Evolutionary conservation across 805 yeast species (phyloP).

Genomic region (Maudiozyma serrabonitensis): DNA sequence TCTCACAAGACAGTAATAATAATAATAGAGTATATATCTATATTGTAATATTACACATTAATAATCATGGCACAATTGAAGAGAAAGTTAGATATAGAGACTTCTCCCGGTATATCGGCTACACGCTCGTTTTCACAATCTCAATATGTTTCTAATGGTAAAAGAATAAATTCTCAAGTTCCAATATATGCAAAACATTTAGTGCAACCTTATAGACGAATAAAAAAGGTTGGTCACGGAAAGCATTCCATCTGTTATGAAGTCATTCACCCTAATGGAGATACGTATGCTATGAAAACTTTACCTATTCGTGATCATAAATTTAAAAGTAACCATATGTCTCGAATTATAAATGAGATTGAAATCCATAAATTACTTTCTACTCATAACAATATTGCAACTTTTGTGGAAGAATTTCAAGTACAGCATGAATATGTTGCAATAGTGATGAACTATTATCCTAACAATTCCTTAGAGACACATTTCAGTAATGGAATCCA

Average conservation of each 20-base stretch:
- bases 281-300: conserved; percentile 2
- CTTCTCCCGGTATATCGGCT: background rate
- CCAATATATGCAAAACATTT: background rate
- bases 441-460: conserved; percentile 1
- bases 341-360: conserved; percentile 1
- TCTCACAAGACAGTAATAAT: too few relatives aligned
- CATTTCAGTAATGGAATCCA: background rate
- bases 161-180: conserved; percentile 1
- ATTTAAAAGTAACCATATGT: background rate
- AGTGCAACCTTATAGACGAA: conserved; percentile 1
- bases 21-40: too few relatives aligned
- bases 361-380: conserved; percentile 2
- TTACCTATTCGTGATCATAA: conserved; percentile 1
- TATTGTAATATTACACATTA: too few relatives aligned
- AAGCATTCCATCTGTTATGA: conserved; percentile 2
- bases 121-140: background rate
- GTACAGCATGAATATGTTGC: conserved; percentile 1
- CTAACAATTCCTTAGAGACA: background rate
- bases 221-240: background rate
- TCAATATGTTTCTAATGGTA: background rate
- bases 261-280: conserved; percentile 3
- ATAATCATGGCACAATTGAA: background rate
- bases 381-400: background rate
- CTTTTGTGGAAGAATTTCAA: conserved; percentile 1
- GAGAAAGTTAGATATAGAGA: background rate